Evolutionary conservation across 2,329 filamentous ascomycete genomes (phyloP).

Genomic region (Phyllosticta citrichinensis): DNA sequence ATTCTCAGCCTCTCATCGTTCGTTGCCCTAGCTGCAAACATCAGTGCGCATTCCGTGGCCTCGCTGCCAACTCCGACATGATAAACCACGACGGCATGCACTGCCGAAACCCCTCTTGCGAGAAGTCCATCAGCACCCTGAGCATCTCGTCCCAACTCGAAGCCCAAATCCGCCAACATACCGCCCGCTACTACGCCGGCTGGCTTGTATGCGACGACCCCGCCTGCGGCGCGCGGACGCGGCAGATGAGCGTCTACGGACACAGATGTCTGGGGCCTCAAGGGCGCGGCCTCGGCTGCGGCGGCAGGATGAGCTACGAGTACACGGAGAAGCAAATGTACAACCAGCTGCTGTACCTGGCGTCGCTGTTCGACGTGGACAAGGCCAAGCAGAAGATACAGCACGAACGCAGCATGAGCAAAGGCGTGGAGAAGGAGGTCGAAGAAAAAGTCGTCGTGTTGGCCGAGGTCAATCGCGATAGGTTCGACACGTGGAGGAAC

Average conservation of each 20-base stretch:
- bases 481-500: conserved; percentile 66
- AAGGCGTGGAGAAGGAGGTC: conserved; percentile 38
- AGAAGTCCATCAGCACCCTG: conserved; percentile 54
- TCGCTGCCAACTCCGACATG: conserved; percentile 43
- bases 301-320: conserved; percentile 81
- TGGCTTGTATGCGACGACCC: conserved; percentile 87
- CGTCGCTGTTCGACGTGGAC: conserved; percentile 79
- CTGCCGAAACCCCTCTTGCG: conserved; percentile 57
- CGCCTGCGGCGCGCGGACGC: conserved; percentile 74
- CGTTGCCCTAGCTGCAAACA: conserved; percentile 74
- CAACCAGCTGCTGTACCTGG: conserved; percentile 87
- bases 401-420: conserved; percentile 23
- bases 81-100: conserved; percentile 65
- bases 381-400: conserved; percentile 37
- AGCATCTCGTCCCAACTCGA: conserved; percentile 82
- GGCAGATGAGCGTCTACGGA: conserved; percentile 89
- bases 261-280: conserved; percentile 79
- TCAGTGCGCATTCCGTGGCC: conserved; percentile 64
- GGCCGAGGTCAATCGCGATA: conserved; percentile 69
- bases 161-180: conserved; percentile 66
- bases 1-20: conserved; percentile 65
- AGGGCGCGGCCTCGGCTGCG: conserved; percentile 73
- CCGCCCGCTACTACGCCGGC: conserved; percentile 80
- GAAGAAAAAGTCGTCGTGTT: conserved; percentile 56
- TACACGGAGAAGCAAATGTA: conserved; percentile 83